These are phyloP conservation scores for Penicillium sp. DNA, from an alignment of 2,329 filamentous ascomycete species.

Conservation along the genomic window DNA sequence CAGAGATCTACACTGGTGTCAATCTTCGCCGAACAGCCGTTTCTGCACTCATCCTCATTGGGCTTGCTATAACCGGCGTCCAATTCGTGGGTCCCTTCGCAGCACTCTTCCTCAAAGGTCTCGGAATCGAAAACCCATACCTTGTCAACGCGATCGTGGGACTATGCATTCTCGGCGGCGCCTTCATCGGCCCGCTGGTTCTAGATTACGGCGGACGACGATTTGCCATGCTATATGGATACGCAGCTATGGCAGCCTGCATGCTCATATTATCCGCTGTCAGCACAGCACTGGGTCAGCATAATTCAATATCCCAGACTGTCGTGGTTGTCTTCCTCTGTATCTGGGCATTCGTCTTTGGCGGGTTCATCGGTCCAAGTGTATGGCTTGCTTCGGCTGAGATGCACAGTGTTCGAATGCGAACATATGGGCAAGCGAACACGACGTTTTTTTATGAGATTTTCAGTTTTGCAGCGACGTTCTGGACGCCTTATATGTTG, in stretches of 20 bases:
- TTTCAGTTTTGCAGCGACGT: conserved; percentile 24
- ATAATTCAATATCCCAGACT: conserved; percentile 10
- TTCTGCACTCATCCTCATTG: conserved; percentile 26
- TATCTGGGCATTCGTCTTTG: conserved; percentile 28
- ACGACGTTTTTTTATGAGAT: conserved; percentile 23
- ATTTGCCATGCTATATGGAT: conserved; percentile 23
- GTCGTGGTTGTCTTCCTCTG: conserved; percentile 27
- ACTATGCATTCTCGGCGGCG: conserved; percentile 18
- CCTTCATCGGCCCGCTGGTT: conserved; percentile 14
- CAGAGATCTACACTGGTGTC: conserved; percentile 23
- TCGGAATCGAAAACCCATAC: conserved; percentile 23
- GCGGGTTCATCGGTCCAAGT: conserved; percentile 22
- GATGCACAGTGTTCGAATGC: conserved; percentile 27
- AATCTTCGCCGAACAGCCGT: conserved; percentile 25
- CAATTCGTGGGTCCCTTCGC: conserved; percentile 21
- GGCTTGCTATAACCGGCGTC: conserved; percentile 26
- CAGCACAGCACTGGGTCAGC: conserved; percentile 17
- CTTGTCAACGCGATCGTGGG: conserved; percentile 22
- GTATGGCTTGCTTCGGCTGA: conserved; percentile 24
- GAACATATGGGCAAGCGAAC: conserved; percentile 27
- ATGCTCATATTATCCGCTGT: conserved; percentile 24
- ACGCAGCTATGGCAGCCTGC: conserved; percentile 20
- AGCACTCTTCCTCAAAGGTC: conserved; percentile 17
- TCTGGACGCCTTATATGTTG: conserved; percentile 29
- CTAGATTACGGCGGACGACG: conserved; percentile 26